phyloP scores from a whole-genome alignment of 305 asterid genomes.

The Salvia sclarea region DNA sequence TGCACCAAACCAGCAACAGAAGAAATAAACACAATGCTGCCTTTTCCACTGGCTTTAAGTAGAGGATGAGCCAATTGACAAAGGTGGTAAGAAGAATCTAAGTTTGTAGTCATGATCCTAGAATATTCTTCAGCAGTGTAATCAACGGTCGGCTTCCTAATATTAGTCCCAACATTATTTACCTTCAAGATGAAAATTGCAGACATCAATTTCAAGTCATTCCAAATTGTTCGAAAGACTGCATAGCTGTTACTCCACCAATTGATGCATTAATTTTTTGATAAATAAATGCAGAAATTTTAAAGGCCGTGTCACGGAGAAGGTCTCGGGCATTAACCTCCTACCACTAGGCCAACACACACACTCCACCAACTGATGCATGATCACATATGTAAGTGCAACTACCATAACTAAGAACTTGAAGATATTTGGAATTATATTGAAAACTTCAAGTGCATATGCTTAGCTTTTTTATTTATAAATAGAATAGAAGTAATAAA shows the following conservation, averaged over 20 bases:
- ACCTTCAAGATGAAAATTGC: conserved; percentile 45
- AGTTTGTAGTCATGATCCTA: conserved; percentile 69
- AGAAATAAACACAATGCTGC: conserved; percentile 79
- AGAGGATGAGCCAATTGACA: conserved; percentile 84
- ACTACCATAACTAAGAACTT: conserved; percentile 4
- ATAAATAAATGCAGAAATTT: too few relatives aligned
- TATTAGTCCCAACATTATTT: conserved; percentile 89
- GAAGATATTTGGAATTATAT: background rate
- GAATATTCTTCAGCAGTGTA: conserved; percentile 80
- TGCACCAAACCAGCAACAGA: conserved; percentile 83
- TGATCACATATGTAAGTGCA: background rate
- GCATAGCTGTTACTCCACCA: background rate
- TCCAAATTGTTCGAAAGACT: conserved; percentile 6
- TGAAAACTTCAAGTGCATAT: conserved; percentile 6
- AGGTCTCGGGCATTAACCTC: too few relatives aligned
- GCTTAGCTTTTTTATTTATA: background rate
- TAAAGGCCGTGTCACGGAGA: too few relatives aligned
- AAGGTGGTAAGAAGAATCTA: conserved; percentile 82
- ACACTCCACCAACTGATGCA: background rate
- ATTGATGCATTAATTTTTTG: background rate
- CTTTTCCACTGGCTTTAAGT: conserved; percentile 75
- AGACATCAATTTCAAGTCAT: conserved; percentile 24
- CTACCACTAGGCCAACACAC: too few relatives aligned
- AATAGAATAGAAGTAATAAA: background rate
- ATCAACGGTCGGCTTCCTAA: conserved; percentile 77